Evolutionary conservation across 306 rosid species (phyloP).

Genomic region (Amphicarpaea edgeworthii): DNA sequence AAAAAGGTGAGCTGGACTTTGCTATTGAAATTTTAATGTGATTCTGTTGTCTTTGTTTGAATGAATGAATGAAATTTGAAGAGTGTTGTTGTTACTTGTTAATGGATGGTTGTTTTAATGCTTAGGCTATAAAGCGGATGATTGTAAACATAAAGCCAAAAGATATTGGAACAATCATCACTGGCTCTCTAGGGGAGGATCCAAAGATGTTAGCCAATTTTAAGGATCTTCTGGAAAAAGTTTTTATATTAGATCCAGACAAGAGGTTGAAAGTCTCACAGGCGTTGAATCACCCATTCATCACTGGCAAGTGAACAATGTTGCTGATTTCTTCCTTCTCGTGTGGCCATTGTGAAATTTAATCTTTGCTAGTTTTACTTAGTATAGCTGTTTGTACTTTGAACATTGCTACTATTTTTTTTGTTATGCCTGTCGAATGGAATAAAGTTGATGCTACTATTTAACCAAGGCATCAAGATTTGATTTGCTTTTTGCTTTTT

Average conservation of each 20-base stretch:
- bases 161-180: constrained; percentile 83
- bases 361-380: constrained; percentile 7
- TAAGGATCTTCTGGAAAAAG: constrained; percentile 87
- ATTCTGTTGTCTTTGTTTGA: constrained; percentile 17
- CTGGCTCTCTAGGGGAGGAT: constrained; percentile 90
- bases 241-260: constrained; percentile 93
- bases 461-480: constrained; percentile 6
- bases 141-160: constrained; percentile 85
- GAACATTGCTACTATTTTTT: constrained; percentile 51
- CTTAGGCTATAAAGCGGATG: constrained; percentile 79
- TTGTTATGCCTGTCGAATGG: constrained; percentile 18
- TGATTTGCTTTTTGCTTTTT: constrained; percentile 33
- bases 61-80: constrained; percentile 13
- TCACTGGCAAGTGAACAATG: constrained; percentile 99
- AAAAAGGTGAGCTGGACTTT: constrained; percentile 65
- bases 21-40: constrained; percentile 15
- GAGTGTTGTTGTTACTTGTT: constrained; percentile 40
- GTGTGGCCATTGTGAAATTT: constrained; percentile 47
- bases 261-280: constrained; percentile 98
- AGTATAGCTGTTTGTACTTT: constrained; percentile 63
- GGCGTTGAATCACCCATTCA: constrained; percentile 95
- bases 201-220: constrained; percentile 90
- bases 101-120: background rate
- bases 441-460: constrained; percentile 13
- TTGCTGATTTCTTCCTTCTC: constrained; percentile 72